Conservation (phyloP, 169 alveolate species). For the Pseudocohnilembus persalinus region DNA sequence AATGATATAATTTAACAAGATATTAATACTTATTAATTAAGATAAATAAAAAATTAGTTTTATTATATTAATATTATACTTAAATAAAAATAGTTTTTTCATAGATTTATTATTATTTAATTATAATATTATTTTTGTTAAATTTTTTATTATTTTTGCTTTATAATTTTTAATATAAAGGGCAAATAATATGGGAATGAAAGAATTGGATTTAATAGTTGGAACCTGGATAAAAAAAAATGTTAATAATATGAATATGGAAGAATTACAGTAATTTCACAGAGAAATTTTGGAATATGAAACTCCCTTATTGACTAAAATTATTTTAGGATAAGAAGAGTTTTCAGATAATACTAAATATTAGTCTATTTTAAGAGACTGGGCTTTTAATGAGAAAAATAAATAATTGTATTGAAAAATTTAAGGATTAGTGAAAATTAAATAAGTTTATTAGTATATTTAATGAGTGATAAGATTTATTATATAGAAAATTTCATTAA, state of each 20-base stretch:
- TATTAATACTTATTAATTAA: no score
- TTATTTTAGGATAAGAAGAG: not conserved
- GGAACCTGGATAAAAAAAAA: constrained; percentile 14
- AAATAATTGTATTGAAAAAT: no score
- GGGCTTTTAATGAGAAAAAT: not conserved
- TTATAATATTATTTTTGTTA: no score
- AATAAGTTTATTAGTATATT: no score
- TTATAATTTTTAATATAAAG: not conserved
- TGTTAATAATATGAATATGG: constrained; percentile 3
- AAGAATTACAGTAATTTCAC: constrained; percentile 7
- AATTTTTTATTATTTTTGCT: not conserved
- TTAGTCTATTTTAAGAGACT: not conserved
- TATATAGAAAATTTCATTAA: no score
- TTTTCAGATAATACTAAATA: not conserved
- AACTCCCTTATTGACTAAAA: not conserved
- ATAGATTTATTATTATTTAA: no score
- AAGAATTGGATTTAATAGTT: constrained; percentile 26
- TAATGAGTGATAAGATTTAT: no score
- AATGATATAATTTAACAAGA: no score
- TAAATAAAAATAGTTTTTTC: no score
- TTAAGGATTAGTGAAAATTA: no score
- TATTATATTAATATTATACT: no score
- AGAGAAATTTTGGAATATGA: constrained; percentile 22
- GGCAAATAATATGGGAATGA: constrained; percentile 32
- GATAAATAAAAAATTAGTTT: no score